Percentiles rank a stretch among this genome's conserved stretches.
These are phyloP conservation scores for Pseudonectria foliicola DNA, from an alignment of 2,329 filamentous ascomycete species.

Conservation along the genomic window DNA sequence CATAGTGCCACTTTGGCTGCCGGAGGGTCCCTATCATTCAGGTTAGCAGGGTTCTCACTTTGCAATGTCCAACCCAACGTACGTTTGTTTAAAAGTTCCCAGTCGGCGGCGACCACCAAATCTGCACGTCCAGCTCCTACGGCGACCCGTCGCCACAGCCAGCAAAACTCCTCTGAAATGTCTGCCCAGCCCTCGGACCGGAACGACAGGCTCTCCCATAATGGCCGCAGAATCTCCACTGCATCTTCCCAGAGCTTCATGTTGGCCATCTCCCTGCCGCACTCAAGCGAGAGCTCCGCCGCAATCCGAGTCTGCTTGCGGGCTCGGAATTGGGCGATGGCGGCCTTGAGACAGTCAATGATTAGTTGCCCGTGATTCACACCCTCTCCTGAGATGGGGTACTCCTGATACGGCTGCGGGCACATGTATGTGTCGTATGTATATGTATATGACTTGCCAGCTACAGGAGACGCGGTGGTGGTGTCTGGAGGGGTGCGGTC, in stretches of 20 bases:
- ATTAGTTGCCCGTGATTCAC: conserved; percentile 51
- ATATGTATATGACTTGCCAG: conserved; percentile 49
- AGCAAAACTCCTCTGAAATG: conserved; percentile 53
- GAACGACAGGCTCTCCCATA: conserved; percentile 52
- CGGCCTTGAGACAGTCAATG: conserved; percentile 43
- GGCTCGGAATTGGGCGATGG: conserved; percentile 46
- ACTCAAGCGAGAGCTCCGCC: conserved; percentile 51
- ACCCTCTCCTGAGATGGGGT: conserved; percentile 42
- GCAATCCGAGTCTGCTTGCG: conserved; percentile 46
- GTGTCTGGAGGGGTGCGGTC: conserved; percentile 44
- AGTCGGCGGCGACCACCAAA: conserved; percentile 54
- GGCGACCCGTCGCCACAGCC: conserved; percentile 53
- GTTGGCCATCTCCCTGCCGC: conserved; percentile 47
- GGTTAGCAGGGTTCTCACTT: conserved; percentile 4
- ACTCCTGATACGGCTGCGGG: conserved; percentile 54
- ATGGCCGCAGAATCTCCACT: conserved; percentile 44
- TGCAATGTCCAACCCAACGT: conserved; percentile 20
- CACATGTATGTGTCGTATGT: conserved; percentile 62
- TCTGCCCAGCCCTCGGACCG: conserved; percentile 53
- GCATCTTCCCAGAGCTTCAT: conserved; percentile 46
- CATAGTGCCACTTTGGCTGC: conserved; percentile 53
- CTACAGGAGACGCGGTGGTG: conserved; percentile 38
- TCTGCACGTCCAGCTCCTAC: conserved; percentile 44
- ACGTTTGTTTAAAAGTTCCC: conserved; percentile 57
- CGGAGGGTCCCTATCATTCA: conserved; percentile 41